Evolutionary conservation across 345 rosid genomes (phyloP).

Genomic region (Lepidium sativum): DNA sequence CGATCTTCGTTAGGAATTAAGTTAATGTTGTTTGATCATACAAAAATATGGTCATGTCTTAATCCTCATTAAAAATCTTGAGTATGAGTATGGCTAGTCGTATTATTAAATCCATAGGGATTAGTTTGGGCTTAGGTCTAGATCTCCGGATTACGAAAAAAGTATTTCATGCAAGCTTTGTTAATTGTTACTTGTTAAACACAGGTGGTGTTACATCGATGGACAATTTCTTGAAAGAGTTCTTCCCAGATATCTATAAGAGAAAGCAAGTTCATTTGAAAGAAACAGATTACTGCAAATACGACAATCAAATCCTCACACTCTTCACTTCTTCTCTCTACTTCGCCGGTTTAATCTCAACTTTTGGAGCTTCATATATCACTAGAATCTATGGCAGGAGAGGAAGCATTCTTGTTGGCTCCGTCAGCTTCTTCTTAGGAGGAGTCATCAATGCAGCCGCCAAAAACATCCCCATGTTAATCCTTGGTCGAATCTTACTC

Average conservation of each 20-base stretch:
- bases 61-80: too few species aligned
- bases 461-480: constrained; percentile 52
- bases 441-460: constrained; percentile 66
- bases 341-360: constrained; percentile 72
- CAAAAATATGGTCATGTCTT: too few species aligned
- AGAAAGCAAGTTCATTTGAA: constrained; percentile 58
- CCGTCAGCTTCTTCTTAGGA: constrained; percentile 72
- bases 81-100: too few species aligned
- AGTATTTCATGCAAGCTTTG: neutral
- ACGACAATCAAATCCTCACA: constrained; percentile 68
- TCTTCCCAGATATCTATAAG: constrained; percentile 58
- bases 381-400: constrained; percentile 59
- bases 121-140: too few species aligned
- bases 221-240: constrained; percentile 85
- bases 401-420: constrained; percentile 66
- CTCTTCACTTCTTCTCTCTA: constrained; percentile 85
- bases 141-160: too few species aligned
- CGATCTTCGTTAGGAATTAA: too few species aligned
- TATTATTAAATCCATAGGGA: too few species aligned
- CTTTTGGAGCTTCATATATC: constrained; percentile 66
- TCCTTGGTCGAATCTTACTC: constrained; percentile 61
- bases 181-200: neutral
- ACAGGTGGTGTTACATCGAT: constrained; percentile 93
- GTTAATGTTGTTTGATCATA: too few species aligned
- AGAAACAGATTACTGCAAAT: constrained; percentile 93